These are phyloP conservation scores for Pyrus hybrid DNA, from an alignment of 331 rosid genomes.

Conservation along the genomic window DNA sequence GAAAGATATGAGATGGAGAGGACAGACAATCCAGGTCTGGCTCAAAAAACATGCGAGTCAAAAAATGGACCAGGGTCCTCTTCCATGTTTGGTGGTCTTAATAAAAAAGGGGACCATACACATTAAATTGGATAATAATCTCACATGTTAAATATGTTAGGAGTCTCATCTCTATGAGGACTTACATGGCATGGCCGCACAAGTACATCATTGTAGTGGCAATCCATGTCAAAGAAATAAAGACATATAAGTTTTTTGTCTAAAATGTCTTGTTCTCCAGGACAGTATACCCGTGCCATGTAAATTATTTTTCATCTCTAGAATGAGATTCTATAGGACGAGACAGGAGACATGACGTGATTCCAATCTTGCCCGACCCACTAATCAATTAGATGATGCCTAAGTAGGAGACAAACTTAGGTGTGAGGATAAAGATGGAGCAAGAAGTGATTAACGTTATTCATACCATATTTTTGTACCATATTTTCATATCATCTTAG, in stretches of 20 bases:
- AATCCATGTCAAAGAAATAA: no score
- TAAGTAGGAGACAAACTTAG: no score
- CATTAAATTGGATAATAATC: neutral
- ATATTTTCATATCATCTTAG: no score
- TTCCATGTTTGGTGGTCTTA: neutral
- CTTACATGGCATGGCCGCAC: neutral
- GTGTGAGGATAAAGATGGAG: neutral
- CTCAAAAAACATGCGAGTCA: neutral
- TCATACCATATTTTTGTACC: no score
- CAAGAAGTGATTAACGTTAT: no score
- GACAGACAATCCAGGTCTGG: no score
- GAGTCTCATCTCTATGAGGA: neutral
- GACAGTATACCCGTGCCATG: fast-evolving
- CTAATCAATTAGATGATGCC: neutral
- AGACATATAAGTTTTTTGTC: neutral
- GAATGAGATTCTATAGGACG: neutral
- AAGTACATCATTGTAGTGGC: no score
- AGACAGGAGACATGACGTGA: no score
- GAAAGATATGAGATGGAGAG: no score
- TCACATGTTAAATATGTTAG: neutral
- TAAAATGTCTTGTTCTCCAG: neutral
- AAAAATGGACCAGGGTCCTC: neutral
- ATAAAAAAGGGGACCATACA: neutral
- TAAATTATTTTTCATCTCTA: no score
- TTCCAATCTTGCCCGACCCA: neutral